Evolutionary conservation across 2,329 filamentous ascomycete species (phyloP).

Genomic region (Cordyceps cateniannulata): DNA sequence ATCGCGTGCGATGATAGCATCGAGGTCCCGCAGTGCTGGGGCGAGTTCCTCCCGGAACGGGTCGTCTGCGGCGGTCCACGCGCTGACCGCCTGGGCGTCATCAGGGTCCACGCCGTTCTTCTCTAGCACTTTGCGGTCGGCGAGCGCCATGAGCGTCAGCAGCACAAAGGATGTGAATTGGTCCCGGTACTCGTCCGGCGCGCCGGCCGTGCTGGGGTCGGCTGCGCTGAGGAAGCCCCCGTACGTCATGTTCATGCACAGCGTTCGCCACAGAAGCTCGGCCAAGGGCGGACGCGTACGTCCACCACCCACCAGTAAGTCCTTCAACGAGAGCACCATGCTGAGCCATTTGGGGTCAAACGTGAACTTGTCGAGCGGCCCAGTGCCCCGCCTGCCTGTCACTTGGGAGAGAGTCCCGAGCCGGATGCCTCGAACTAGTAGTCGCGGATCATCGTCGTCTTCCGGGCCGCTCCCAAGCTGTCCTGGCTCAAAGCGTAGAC

Average conservation of each 20-base stretch:
- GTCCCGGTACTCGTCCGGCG: slow-evolving; percentile 16
- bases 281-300: slow-evolving; percentile 13
- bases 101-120: slow-evolving; percentile 22
- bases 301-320: background rate
- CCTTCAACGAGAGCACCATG: slow-evolving; percentile 17
- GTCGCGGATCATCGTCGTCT: background rate
- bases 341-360: slow-evolving; percentile 20
- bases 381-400: slow-evolving; percentile 14
- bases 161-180: slow-evolving; percentile 20
- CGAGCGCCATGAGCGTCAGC: slow-evolving; percentile 24
- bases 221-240: slow-evolving; percentile 17
- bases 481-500: slow-evolving; percentile 12
- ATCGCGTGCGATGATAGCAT: slow-evolving; percentile 16
- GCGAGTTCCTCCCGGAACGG: slow-evolving; percentile 18
- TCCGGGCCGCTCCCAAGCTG: background rate
- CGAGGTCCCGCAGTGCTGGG: slow-evolving; percentile 16
- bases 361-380: slow-evolving; percentile 16
- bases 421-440: slow-evolving; percentile 13
- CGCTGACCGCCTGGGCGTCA: slow-evolving; percentile 6
- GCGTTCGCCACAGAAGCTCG: slow-evolving; percentile 19
- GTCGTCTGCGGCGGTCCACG: slow-evolving; percentile 16
- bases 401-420: slow-evolving; percentile 15
- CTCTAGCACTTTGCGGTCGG: slow-evolving; percentile 27
- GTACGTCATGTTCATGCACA: slow-evolving; percentile 22
- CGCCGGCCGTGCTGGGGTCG: slow-evolving; percentile 11